phyloP scores from a whole-genome alignment of 2,329 filamentous ascomycete species.

The Fusarium compactum region DNA sequence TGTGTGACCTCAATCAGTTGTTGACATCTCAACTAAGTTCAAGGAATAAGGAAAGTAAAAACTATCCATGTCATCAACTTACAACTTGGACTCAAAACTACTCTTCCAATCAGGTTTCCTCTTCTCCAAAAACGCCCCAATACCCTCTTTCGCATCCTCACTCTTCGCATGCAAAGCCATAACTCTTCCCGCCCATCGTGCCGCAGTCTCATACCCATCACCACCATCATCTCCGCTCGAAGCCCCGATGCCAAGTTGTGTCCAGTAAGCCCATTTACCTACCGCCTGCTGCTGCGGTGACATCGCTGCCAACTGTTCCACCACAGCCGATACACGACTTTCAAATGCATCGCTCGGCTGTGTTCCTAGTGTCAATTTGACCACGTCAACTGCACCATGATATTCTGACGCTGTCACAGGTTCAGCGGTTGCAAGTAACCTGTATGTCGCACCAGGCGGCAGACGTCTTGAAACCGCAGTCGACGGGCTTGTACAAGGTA shows the following conservation, averaged over 20 bases:
- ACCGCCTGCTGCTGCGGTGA: conserved; percentile 39
- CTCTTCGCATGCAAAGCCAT: conserved; percentile 46
- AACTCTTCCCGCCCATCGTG: conserved; percentile 39
- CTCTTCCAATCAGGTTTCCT: conserved; percentile 31
- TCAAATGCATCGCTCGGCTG: conserved; percentile 17
- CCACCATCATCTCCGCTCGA: conserved; percentile 5
- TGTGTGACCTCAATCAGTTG: neutral
- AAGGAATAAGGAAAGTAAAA: neutral
- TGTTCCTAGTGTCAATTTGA: neutral
- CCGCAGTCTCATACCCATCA: conserved; percentile 40
- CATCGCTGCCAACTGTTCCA: conserved; percentile 20
- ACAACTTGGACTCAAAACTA: neutral
- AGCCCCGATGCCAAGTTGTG: conserved; percentile 32
- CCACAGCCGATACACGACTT: conserved; percentile 11
- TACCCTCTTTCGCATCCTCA: conserved; percentile 40
- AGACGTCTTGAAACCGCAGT: conserved; percentile 41
- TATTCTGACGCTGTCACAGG: conserved; percentile 26
- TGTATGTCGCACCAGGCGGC: conserved; percentile 26
- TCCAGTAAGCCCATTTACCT: conserved; percentile 46
- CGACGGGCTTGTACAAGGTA: conserved; percentile 44
- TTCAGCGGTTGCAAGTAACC: conserved; percentile 37
- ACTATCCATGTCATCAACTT: neutral
- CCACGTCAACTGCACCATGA: conserved; percentile 36
- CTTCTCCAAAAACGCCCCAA: conserved; percentile 41
- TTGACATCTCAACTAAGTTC: neutral